Evolutionary conservation across 2,329 filamentous ascomycete species (phyloP), one percentile per base, ranked within the genome.

Genomic region (Cordyceps militaris): DNA sequence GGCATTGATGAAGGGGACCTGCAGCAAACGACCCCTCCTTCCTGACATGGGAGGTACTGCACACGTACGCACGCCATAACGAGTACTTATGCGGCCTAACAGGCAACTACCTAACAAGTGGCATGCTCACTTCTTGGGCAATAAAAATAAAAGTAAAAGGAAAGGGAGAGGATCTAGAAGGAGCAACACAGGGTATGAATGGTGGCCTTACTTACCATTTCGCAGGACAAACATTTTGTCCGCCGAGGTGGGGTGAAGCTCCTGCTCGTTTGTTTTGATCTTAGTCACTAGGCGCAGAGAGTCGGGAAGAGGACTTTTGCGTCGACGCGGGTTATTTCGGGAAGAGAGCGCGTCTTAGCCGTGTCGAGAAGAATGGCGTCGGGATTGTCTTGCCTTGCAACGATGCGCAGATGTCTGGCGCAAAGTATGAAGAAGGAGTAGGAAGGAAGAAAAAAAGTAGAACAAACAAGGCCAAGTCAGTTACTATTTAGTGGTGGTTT

Each of bases 191-290:
- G 11, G 13, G 3, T 19, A 42, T 23, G n/a, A 14, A 34, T 32
- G 5, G 21, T 30, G 50, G 42, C 70, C 70, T 63, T 65, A 70
- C 70, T 63, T 65, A 72, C 70, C 70, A 65, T 72, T 72, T 62
- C 70, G 67, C 58, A 72, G 67, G 64, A 72, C 70, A 62, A 73
- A 73, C 70, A 72, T 72, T 61, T 59, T 71, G 67, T 62, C 56
- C 49, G 53, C 50, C 50, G 30, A 56, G 56, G 56, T 55, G 59
- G 43, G 50, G 23, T 56, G 44, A 54, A 60, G 55, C 40, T 28
- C n/a, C n/a, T n/a, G n/a, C n/a, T n/a, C n/a, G n/a, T 36, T 57
- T 44, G 23, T 48, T 50, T 46, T 48, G 23, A 13, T 57, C 42
- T 48, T 50, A 28, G 44, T 32, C 38, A 38, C 36, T 53, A 24